A percentile compares a stretch with the other conserved stretches of the same genome.
phyloP scores from a whole-genome alignment of 2,329 filamentous ascomycete species.

The Apiospora koreana region DNA sequence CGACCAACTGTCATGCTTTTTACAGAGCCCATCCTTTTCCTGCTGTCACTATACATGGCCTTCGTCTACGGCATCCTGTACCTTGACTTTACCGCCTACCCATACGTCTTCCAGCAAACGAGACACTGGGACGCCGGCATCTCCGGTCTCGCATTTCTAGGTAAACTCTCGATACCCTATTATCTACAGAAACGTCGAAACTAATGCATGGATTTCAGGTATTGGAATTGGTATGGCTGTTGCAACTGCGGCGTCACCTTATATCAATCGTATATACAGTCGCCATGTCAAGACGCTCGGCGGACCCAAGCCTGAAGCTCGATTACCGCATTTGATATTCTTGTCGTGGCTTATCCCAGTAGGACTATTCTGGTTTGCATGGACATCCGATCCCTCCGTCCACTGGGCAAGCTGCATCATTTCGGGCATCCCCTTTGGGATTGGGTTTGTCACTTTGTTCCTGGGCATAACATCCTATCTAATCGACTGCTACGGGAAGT shows the following conservation, averaged over 20 bases:
- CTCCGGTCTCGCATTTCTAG: neutral
- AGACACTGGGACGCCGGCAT: neutral
- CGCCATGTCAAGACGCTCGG: neutral
- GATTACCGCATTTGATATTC: neutral
- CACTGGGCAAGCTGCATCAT: neutral
- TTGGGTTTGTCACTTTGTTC: neutral
- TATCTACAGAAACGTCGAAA: neutral
- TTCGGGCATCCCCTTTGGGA: neutral
- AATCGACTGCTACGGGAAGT: neutral
- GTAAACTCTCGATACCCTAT: neutral
- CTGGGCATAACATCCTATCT: neutral
- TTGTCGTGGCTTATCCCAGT: neutral
- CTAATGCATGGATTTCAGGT: neutral
- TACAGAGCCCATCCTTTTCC: constrained; percentile 35
- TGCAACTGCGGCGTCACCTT: neutral
- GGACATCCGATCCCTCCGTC: neutral
- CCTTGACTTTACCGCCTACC: constrained; percentile 42
- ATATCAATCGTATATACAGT: neutral
- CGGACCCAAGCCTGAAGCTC: neutral
- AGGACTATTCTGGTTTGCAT: neutral
- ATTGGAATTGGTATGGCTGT: neutral
- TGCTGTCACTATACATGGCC: constrained; percentile 38
- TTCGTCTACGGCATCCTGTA: constrained; percentile 39
- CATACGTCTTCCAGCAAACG: constrained; percentile 36
- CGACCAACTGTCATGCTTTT: neutral